These are phyloP conservation scores for Saccharomycopsis sp. DNA, from an alignment of 805 yeast species.

Conservation along the genomic window DNA sequence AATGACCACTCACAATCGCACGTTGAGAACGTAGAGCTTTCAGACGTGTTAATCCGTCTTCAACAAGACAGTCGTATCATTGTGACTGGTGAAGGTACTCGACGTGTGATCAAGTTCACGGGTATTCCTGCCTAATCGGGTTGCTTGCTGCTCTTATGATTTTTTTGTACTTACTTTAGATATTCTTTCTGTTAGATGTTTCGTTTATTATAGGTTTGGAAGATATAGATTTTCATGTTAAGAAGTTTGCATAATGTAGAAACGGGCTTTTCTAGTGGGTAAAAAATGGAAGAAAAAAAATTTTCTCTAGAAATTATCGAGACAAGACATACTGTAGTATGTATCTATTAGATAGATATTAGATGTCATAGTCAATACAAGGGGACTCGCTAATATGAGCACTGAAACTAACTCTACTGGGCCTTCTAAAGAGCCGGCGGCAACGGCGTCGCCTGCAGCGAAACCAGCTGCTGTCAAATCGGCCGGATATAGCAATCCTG, in stretches of 20 bases:
- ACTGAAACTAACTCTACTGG: not conserved
- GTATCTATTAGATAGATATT: too few species aligned
- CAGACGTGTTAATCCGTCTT: conserved; percentile 59
- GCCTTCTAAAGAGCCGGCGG: not conserved
- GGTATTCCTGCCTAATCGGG: not conserved
- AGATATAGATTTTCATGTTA: not conserved
- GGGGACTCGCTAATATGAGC: too few species aligned
- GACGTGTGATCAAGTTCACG: conserved; percentile 33
- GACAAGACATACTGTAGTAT: too few species aligned
- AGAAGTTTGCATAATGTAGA: not conserved
- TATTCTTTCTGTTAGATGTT: not conserved
- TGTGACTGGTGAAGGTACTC: conserved; percentile 65
- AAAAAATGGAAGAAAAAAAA: not conserved
- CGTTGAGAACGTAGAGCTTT: conserved; percentile 65
- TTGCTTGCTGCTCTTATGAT: not conserved
- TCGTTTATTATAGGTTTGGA: too few species aligned
- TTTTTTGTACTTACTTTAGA: not conserved
- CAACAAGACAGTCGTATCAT: conserved; percentile 65
- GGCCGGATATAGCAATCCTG: conserved; percentile 63
- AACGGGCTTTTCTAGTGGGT: not conserved
- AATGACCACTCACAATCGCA: conserved; percentile 60
- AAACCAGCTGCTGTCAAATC: too few species aligned
- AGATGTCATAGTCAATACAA: too few species aligned
- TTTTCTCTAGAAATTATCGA: not conserved
- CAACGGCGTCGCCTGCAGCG: too few species aligned